These are phyloP conservation scores for Cytauxzoon felis DNA, from an alignment of 169 alveolate species.

Conservation along the genomic window DNA sequence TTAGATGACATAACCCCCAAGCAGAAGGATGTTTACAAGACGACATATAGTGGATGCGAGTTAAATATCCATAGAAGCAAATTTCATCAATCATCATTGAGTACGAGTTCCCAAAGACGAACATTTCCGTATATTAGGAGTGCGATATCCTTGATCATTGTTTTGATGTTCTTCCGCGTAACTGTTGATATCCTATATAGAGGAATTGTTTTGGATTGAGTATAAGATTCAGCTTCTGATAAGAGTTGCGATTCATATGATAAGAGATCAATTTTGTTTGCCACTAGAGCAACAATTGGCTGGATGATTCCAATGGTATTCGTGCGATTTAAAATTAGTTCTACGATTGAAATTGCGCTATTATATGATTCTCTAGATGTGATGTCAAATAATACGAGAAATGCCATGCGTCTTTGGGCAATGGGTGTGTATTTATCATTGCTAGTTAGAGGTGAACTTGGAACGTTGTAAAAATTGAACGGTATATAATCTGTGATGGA, in stretches of 20 bases:
- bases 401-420: conserved; percentile 58
- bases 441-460: conserved; percentile 25
- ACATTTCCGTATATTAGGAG: conserved; percentile 49
- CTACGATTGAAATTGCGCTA: conserved; percentile 29
- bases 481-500: conserved; percentile 49
- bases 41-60: too few species aligned
- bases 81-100: conserved; percentile 7
- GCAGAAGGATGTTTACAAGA: too few species aligned
- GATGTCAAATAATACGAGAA: conserved; percentile 53
- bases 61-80: too few species aligned
- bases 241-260: conserved; percentile 24
- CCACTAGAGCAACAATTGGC: conserved; percentile 58
- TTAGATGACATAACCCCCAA: too few species aligned
- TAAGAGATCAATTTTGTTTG: conserved; percentile 48
- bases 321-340: conserved; percentile 9
- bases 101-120: conserved; percentile 58
- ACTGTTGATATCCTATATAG: conserved; percentile 37
- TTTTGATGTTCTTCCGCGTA: conserved; percentile 9
- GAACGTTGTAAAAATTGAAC: conserved; percentile 45
- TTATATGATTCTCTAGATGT: conserved; percentile 31
- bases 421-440: conserved; percentile 31
- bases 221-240: conserved; percentile 45
- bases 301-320: conserved; percentile 17
- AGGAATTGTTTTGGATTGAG: conserved; percentile 44
- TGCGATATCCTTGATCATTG: conserved; percentile 53